Percentiles rank a stretch among this genome's conserved stretches.
These are phyloP conservation scores for Huiozyma naganishii DNA, from an alignment of 805 yeast genomes.

Conservation along the genomic window DNA sequence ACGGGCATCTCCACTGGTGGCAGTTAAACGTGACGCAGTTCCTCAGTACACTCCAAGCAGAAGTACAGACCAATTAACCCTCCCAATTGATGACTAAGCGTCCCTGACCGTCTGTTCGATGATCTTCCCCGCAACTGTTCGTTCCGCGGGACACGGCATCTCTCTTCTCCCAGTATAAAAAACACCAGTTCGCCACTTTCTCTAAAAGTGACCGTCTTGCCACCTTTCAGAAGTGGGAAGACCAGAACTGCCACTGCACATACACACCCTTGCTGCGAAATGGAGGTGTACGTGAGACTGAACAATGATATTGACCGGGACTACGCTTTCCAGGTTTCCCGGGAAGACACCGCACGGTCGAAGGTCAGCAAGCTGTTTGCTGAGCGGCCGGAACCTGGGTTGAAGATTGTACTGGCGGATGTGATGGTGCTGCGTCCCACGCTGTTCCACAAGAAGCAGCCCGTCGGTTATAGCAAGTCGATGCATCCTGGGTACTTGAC, in stretches of 20 bases:
- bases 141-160: too few species aligned
- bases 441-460: slow-evolving; percentile 54
- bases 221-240: too few species aligned
- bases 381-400: neutral
- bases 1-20: slow-evolving; percentile 7
- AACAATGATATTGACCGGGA: slow-evolving; percentile 80
- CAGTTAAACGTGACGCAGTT: too few species aligned
- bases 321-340: slow-evolving; percentile 71
- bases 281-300: slow-evolving; percentile 58
- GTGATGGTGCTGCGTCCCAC: slow-evolving; percentile 65
- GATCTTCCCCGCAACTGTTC: too few species aligned
- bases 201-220: too few species aligned
- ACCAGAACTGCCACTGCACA: too few species aligned
- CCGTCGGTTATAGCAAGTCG: slow-evolving; percentile 60
- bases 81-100: too few species aligned
- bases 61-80: too few species aligned
- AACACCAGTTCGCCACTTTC: too few species aligned
- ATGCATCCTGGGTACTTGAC: slow-evolving; percentile 59
- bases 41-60: too few species aligned
- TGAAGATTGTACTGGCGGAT: slow-evolving; percentile 35
- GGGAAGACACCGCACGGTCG: slow-evolving; percentile 46
- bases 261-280: slow-evolving; percentile 2
- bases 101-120: too few species aligned
- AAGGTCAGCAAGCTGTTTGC: slow-evolving; percentile 45
- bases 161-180: too few species aligned